These are phyloP conservation scores for Coniella vitis DNA, from an alignment of 2,329 filamentous ascomycete species.

Conservation along the genomic window DNA sequence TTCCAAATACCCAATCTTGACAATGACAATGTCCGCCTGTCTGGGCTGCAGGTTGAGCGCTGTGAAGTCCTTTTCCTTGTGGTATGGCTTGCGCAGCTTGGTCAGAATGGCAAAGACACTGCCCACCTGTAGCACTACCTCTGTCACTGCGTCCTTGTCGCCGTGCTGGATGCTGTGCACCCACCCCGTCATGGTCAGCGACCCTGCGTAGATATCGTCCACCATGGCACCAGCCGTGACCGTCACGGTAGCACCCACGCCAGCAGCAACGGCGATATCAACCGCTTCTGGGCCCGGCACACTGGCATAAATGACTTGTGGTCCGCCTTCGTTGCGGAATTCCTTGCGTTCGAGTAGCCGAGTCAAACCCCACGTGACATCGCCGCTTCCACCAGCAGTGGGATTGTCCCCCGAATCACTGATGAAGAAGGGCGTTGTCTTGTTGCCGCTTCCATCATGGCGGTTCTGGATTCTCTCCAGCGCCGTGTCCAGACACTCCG, in stretches of 20 bases:
- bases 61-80: slow-evolving; percentile 44
- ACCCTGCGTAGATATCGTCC: slow-evolving; percentile 40
- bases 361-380: slow-evolving; percentile 45
- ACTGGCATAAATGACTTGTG: slow-evolving; percentile 45
- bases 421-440: slow-evolving; percentile 42
- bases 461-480: slow-evolving; percentile 20
- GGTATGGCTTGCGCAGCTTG: slow-evolving; percentile 46
- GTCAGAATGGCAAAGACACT: slow-evolving; percentile 46
- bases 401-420: slow-evolving; percentile 51
- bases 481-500: slow-evolving; percentile 39
- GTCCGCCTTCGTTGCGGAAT: slow-evolving; percentile 31
- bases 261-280: slow-evolving; percentile 33
- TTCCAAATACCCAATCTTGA: slow-evolving; percentile 51
- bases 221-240: slow-evolving; percentile 45
- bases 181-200: slow-evolving; percentile 42
- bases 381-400: slow-evolving; percentile 46
- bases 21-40: slow-evolving; percentile 42
- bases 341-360: slow-evolving; percentile 38
- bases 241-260: slow-evolving; percentile 39
- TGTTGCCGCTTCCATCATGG: slow-evolving; percentile 17
- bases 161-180: slow-evolving; percentile 45
- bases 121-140: slow-evolving; percentile 44
- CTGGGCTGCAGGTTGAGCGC: slow-evolving; percentile 39
- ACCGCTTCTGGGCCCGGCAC: slow-evolving; percentile 41
- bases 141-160: slow-evolving; percentile 38